Percentiles rank a stretch among this genome's conserved stretches.
phyloP scores from a whole-genome alignment of 73 alveolate species.

The Stentor roeselii region DNA sequence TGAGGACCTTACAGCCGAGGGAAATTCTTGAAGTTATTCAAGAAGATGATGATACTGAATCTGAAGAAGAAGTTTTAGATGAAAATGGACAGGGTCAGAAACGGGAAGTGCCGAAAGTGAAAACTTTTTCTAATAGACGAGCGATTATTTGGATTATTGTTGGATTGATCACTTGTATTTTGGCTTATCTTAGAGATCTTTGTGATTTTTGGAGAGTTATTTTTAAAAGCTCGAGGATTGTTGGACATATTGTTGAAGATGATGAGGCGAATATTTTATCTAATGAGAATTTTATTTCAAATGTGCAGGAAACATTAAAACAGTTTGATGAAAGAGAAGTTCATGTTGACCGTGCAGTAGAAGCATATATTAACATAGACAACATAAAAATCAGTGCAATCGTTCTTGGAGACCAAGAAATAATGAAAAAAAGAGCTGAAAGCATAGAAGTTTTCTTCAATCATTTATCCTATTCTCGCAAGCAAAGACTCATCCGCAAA shows the following conservation, averaged over 20 bases:
- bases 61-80: constrained; percentile 2
- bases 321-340: background rate
- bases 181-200: constrained; percentile 4
- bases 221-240: background rate
- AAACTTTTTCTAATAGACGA: background rate
- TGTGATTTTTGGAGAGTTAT: background rate
- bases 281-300: background rate
- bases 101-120: background rate
- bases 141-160: background rate
- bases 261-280: background rate
- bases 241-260: background rate
- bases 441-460: background rate
- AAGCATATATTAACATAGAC: background rate
- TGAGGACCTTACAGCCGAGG: background rate
- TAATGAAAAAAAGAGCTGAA: background rate
- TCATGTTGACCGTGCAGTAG: background rate
- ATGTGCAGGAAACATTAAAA: background rate
- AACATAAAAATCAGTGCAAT: background rate
- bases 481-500: background rate
- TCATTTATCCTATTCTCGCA: background rate
- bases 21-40: background rate
- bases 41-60: constrained; percentile 20
- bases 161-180: background rate
- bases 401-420: background rate
- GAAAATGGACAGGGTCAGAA: background rate